Evolutionary conservation across 75 land plant species (phyloP), one percentile per base, ranked within the genome.

Genomic region (Cupressus sempervirens): DNA sequence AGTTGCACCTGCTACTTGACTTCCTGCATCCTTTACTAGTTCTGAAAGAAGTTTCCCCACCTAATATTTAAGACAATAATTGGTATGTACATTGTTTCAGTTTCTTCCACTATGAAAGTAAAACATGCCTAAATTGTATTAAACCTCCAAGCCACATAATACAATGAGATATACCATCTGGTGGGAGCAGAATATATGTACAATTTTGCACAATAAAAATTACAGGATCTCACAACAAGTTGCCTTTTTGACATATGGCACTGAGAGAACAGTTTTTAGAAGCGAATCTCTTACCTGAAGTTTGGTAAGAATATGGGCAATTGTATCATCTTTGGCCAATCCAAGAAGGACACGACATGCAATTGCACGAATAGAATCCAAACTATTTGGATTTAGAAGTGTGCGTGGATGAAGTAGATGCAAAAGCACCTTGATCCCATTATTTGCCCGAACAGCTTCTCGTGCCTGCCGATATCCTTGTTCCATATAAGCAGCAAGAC

Each of bases 21-120:
- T 84, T 38, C 94, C 93, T 46, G 89, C 89, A 90, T 98, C 99
- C 81, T 97, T 91, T 68, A 96, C 90, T 13, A 98, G 93, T 87
- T 98, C 99, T 5, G 99, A 96, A 20, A 98, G 90, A 86, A 94
- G 90, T 88, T 98, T 98, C 40, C 99, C 99, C 36, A 98, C 99
- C 99, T 98, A 87, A n/a, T 72, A 79, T 29, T 76, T 79, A 8
- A 36, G 13, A 46, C 81, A 80, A 43, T 32, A 67, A 82, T 56
- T 46, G 12, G 18, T 5, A 45, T 45, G 11, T n/a, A 43, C 48
- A 77, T 30, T 45, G 4, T 45, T 43, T 79, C 38, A 38, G 45
- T 23, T 40, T 40, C n/a, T 76, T 76, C 45, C 20, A 73, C 76
- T 15, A 73, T 35, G 4, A 15, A 34, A 32, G 35, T 15, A 1